Conservation (phyloP, 495 filamentous ascomycete species). For the Talaromyces ruber region DNA sequence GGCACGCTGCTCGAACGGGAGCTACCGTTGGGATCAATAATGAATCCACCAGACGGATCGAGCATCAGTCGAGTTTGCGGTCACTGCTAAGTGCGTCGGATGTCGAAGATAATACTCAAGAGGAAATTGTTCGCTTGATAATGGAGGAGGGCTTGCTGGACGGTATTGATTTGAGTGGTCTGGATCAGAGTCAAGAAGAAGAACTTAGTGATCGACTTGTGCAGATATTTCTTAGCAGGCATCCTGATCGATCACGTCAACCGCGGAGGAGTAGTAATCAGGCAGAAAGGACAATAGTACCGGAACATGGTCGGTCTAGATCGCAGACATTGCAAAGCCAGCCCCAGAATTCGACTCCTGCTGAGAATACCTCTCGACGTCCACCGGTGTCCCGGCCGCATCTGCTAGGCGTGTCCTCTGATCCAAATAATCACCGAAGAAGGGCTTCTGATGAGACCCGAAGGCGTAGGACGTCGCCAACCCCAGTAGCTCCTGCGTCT, state of each 20-base stretch:
- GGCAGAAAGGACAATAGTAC: conserved; percentile 13
- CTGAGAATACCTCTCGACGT: conserved; percentile 21
- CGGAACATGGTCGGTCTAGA: conserved; percentile 19
- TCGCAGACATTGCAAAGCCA: conserved; percentile 27
- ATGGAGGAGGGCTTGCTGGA: conserved; percentile 80
- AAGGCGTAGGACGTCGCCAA: conserved; percentile 29
- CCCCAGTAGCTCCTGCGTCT: conserved; percentile 23
- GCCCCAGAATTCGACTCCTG: conserved; percentile 2
- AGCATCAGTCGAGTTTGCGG: conserved; percentile 78
- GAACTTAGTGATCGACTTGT: conserved; percentile 84
- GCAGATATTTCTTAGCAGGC: conserved; percentile 70
- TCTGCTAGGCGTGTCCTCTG: conserved; percentile 39
- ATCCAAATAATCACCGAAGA: conserved; percentile 29
- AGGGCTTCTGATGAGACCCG: conserved; percentile 43
- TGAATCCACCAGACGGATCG: conserved; percentile 42
- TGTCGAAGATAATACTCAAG: conserved; percentile 64
- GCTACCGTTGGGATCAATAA: conserved; percentile 5
- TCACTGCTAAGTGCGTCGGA: conserved; percentile 73
- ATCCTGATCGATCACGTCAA: conserved; percentile 34
- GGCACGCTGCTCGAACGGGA: background rate
- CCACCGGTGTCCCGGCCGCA: conserved; percentile 50
- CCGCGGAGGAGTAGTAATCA: conserved; percentile 19
- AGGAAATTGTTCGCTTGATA: conserved; percentile 83
- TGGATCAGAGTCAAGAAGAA: conserved; percentile 69
- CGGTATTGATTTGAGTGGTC: conserved; percentile 73